These are phyloP conservation scores for Centrapalus pauciflorus DNA, from an alignment of 129 eudicot genomes.

Conservation along the genomic window DNA sequence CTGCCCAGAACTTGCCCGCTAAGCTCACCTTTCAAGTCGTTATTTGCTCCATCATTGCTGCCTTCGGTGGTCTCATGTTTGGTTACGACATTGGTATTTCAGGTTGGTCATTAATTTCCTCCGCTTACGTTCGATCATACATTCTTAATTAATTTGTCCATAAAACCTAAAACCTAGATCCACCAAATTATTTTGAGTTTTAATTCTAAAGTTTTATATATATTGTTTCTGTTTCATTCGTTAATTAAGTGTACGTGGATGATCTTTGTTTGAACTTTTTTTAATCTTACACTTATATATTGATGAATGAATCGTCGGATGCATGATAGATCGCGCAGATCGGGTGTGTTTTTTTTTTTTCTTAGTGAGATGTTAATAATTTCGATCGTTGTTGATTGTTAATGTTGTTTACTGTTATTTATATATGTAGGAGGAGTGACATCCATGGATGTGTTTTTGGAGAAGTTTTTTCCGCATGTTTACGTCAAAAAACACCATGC, in stretches of 20 bases:
- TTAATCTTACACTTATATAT: background rate
- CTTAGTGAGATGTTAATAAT: background rate
- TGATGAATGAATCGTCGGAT: background rate
- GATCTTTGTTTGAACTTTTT: too few relatives aligned
- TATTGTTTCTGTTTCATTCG: background rate
- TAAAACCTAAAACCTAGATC: background rate
- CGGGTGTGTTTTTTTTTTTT: background rate
- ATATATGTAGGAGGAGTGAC: conserved; percentile 56
- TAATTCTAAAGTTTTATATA: too few relatives aligned
- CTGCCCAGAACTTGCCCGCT: conserved; percentile 35
- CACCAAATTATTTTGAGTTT: too few relatives aligned
- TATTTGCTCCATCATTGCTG: conserved; percentile 51
- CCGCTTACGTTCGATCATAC: too few relatives aligned
- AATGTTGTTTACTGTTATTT: background rate
- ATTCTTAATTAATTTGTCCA: too few relatives aligned
- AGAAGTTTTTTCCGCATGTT: conserved; percentile 52
- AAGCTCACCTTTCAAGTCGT: conserved; percentile 52
- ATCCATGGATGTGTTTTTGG: conserved; percentile 60
- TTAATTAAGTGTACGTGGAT: too few relatives aligned
- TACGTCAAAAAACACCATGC: conserved; percentile 42
- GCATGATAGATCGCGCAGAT: background rate
- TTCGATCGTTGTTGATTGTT: background rate
- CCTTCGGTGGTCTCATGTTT: conserved; percentile 71
- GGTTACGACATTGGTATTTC: conserved; percentile 66
- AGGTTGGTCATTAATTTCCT: background rate